A percentile compares a stretch with the other conserved stretches of the same genome.
Evolutionary conservation across 108 stramenopile species (phyloP).

Genomic region (Cyclostephanos invisitatus): DNA sequence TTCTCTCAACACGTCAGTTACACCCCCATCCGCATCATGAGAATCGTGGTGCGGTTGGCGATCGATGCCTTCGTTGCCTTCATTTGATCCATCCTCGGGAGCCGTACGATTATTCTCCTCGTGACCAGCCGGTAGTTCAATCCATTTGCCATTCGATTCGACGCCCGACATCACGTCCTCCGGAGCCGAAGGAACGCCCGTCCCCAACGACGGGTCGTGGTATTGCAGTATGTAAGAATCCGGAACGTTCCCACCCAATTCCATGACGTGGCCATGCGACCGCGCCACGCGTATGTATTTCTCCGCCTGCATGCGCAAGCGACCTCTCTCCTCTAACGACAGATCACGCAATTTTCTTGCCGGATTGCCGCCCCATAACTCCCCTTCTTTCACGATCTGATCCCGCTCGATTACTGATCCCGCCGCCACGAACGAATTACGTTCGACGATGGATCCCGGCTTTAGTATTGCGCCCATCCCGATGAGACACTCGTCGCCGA

Average conservation of each 20-base stretch:
- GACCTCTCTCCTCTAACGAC: constrained; percentile 62
- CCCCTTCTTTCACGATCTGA: constrained; percentile 63
- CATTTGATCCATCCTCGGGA: no score
- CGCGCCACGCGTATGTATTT: constrained; percentile 72
- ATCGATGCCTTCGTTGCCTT: no score
- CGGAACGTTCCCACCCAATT: constrained; percentile 69
- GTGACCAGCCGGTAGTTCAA: background rate
- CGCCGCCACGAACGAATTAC: constrained; percentile 79
- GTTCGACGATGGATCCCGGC: constrained; percentile 61
- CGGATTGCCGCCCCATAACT: constrained; percentile 87
- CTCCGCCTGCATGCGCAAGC: constrained; percentile 74
- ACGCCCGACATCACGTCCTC: background rate
- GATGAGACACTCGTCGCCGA: constrained; percentile 81
- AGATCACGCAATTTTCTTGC: constrained; percentile 82
- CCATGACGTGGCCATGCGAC: constrained; percentile 69
- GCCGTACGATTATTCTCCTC: no score
- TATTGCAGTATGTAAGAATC: constrained; percentile 33
- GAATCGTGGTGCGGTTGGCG: no score
- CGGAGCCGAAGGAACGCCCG: background rate
- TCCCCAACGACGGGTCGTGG: constrained; percentile 9
- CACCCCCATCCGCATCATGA: no score
- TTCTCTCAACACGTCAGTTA: no score
- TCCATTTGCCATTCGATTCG: background rate
- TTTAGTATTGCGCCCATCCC: constrained; percentile 82
- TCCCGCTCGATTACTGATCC: constrained; percentile 71